Base-by-base conservation (phyloP, 768 basidiomycete genomes). In the Mycena pura region DNA sequence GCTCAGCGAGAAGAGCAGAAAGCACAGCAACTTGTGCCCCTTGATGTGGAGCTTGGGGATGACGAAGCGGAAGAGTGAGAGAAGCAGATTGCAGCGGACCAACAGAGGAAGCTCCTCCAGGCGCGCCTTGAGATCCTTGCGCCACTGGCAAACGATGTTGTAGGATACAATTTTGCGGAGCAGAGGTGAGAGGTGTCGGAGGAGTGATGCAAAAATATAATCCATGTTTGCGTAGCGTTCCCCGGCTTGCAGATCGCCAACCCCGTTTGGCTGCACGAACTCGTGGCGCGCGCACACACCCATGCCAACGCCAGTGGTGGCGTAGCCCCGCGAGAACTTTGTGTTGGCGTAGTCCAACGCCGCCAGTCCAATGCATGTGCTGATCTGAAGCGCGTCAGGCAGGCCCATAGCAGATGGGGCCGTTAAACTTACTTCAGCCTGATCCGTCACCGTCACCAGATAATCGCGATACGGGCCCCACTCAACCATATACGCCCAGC, bases 81-180 rank as follows among this genome's bases (percentile, higher is more conserved):
- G 57, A 70, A 3, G 73, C 10, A 45, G 44, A 21, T 40, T 45
- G 2, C 46, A 25, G 1, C 38, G 29, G 1, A 62, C 5, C 2
- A 17, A 17, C 0, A n/a, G 13, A 0, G 53, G 54, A 2, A 57
- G 31, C 21, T 44, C 13, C 32, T 44, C 24, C 9, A 56, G 9
- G 27, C 54, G 54, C 2, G 38, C 48, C 14, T 4, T 3, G 3
- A 61, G 24, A 9, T 55, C 2, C 24, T 61, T 65, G 11, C 22
- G 25, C 65, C 68, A 77, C 39, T 76, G 73, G 58, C 76, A 77
- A 11, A 57, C 68, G 27, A 78, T 60, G 19, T 61, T 59, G 32
- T 64, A 64, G 5, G 58, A 60, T 0, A 60, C 19, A 11, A 31
- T 25, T 14, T 44, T 58, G 1, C 2, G 19, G 0, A 63, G 43